Percentiles rank a stretch among this genome's conserved stretches.
Conservation (phyloP, 202 grass and related monocot species). For the Schoenoplectus tabernaemontani region DNA sequence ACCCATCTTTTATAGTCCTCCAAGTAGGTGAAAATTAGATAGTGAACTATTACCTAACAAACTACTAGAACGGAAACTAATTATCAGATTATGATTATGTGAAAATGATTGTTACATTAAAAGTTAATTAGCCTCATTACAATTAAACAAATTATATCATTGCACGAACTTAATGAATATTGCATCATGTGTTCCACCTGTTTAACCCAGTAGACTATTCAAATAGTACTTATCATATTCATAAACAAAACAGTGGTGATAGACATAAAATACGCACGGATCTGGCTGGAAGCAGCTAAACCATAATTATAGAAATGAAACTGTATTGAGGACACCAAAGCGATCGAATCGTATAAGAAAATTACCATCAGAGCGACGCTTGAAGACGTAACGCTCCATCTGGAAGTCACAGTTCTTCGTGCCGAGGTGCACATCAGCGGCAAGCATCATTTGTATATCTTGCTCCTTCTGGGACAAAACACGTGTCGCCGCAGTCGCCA, state of each 20-base stretch:
- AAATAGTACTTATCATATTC: neutral
- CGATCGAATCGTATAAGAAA: neutral
- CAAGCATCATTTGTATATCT: conserved; percentile 94
- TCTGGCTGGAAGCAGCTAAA: neutral
- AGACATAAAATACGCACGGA: neutral
- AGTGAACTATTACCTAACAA: neutral
- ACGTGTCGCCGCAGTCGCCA: conserved; percentile 37
- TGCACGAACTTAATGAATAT: neutral
- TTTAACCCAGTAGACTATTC: neutral
- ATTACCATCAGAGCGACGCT: conserved; percentile 69
- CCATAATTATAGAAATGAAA: neutral
- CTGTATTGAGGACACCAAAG: neutral
- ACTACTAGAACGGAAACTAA: neutral
- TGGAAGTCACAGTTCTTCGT: conserved; percentile 96
- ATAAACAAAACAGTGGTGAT: too few relatives aligned
- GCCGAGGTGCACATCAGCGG: conserved; percentile 81
- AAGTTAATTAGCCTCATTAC: neutral
- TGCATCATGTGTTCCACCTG: too few relatives aligned
- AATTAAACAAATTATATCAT: neutral
- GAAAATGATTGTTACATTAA: neutral
- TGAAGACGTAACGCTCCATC: conserved; percentile 90
- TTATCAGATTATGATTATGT: neutral
- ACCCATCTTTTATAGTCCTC: neutral
- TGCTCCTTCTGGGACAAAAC: conserved; percentile 58
- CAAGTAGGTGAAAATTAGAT: neutral